Base-by-base conservation (phyloP, 2,329 filamentous ascomycete species). In the Aureobasidium zeae region DNA sequence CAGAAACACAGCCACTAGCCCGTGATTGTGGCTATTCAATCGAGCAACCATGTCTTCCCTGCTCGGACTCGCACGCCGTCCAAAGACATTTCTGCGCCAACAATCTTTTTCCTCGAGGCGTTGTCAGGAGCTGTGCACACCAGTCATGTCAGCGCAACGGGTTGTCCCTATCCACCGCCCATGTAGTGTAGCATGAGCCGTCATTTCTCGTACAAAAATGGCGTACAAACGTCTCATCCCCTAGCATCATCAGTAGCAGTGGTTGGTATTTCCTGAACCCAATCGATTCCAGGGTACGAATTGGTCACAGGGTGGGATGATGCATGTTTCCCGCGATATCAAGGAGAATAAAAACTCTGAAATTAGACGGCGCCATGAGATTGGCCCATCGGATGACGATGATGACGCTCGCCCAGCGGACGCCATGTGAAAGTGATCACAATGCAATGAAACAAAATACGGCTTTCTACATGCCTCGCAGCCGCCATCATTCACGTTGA, bases 41-140 rank as follows among this genome's bases (percentile, higher is more conserved):
- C n/a, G n/a, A n/a, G n/a, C n/a, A n/a, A n/a, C n/a, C n/a, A n/a
- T n/a, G n/a, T n/a, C n/a, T n/a, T n/a, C n/a, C 37, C 21, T 39
- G 26, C 19, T 22, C 17, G 29, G 17, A 30, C n/a, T 13, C 30
- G 4, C 13, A 21, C 36, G n/a, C 22, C 25, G n/a, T n/a, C 37
- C 12, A 41, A 22, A 26, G 38, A 42, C 38, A 26, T 20, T 42
- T 33, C 29, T 42, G 38, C 38, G 38, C 33, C 38, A 42, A 33
- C 29, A 42, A 42, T 33, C 21, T 42, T 3, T 20, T 33, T 42
- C 29, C 38, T 29, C 21, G 19, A 22, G 31, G 13, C 28, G 28
- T 26, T 33, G n/a, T 25, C 21, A 33, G 20, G 17, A 13, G 29
- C 21, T 42, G 29, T n/a, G n/a, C n/a, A n/a, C n/a, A n/a, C n/a